phyloP scores from a whole-genome alignment of 1,284 basidiomycete genomes.

The Puccinia horiana region DNA sequence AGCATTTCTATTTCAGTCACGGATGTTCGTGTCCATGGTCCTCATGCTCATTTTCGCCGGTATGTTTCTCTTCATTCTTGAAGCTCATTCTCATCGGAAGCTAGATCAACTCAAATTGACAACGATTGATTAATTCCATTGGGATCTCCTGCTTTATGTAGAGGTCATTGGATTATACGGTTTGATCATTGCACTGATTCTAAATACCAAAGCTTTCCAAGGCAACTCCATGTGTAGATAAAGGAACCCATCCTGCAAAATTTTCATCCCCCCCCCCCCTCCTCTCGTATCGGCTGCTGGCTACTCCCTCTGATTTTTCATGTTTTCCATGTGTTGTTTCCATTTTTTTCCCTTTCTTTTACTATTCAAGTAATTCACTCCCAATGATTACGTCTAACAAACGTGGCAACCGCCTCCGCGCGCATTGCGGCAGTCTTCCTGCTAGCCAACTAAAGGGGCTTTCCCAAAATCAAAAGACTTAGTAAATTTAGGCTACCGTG shows the following conservation, averaged over 20 bases:
- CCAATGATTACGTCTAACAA: neutral
- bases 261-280: neutral
- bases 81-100: neutral
- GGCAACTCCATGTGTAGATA: slow-evolving; percentile 44
- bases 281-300: neutral
- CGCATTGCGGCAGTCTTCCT: too few species aligned
- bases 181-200: slow-evolving; percentile 64
- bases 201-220: slow-evolving; percentile 60
- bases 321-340: neutral
- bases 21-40: slow-evolving; percentile 50
- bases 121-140: neutral
- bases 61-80: neutral
- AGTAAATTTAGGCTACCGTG: too few species aligned
- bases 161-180: slow-evolving; percentile 64
- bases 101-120: neutral
- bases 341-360: neutral
- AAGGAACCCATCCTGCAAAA: neutral
- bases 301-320: neutral
- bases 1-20: slow-evolving; percentile 47
- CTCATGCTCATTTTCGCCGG: slow-evolving; percentile 51
- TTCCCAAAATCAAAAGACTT: too few species aligned
- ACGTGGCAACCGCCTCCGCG: neutral
- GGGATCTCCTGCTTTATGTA: slow-evolving; percentile 54
- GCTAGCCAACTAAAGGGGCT: too few species aligned
- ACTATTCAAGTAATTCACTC: neutral